Evolutionary conservation across 208 protist genomes (phyloP), one percentile per base, ranked within the genome.

Genomic region (Trypanosoma vivax): DNA sequence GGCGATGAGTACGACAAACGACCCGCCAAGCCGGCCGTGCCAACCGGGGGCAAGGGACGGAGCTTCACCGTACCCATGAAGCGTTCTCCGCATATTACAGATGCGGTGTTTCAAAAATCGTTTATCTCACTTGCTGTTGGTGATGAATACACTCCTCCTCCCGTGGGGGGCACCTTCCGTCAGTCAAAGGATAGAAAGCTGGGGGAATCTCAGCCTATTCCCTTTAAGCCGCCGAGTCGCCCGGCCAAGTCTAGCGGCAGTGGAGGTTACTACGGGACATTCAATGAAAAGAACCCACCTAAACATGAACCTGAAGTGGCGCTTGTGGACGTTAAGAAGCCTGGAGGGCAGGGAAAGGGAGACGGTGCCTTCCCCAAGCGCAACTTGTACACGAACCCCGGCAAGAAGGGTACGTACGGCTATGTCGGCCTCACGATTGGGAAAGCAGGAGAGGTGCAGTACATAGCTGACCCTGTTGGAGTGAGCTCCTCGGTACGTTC

Each of bases 1-100:
- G 86, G 86, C 3, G 90, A 96, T 58, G 87, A 94, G 65, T 96
- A 93, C 70, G 90, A 96, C 56, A 94, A 96, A 65, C 76, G 52
- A 2, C 27, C 42, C 16, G 30, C 55, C 1, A 41, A 3, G 50
- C 11, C 25, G 4, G 34, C 67, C 5, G 33, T 31, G 3, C 13
- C 61, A 18, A 23, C 14, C 7, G 49, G 69, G 19, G 40, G 57
- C 14, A 53, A 56, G 27, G 23, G 45, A 48, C 28, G 72, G 21
- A 65, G 70, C 6, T 90, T 94, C 47, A 70, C 82, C 16, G 85
- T 93, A n/a, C 56, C 78, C 0, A 71, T 82, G 18, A 81, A 83
- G 50, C 76, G 70, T 16, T 70, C 80, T 50, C 81, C 85, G 9
- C 82, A 90, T 71, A 66, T 88, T 43, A 76, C 54, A 21, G 82